Percentiles rank a stretch among this genome's conserved stretches.
Evolutionary conservation across 345 rosid species (phyloP).

Genomic region (Euphorbia tirucalli): DNA sequence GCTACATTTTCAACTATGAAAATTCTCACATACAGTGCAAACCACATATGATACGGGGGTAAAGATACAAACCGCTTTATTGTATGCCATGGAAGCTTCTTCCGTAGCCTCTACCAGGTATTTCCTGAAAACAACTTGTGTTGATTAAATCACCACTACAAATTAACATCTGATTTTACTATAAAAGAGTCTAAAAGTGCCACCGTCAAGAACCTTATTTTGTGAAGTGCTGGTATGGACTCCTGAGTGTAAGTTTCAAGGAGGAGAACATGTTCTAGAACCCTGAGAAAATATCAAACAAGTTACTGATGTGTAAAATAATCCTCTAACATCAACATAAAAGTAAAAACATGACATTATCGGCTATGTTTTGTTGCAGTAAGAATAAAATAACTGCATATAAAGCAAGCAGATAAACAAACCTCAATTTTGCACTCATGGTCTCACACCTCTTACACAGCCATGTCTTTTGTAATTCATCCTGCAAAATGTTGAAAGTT

Average conservation of each 20-base stretch:
- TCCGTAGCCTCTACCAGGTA: constrained; percentile 90
- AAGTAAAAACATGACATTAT: too few species aligned
- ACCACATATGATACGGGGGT: constrained; percentile 11
- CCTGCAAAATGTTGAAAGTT: constrained; percentile 38
- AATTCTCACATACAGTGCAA: too few species aligned
- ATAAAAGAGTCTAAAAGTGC: not conserved
- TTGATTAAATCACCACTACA: not conserved
- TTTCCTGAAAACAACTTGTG: constrained; percentile 49
- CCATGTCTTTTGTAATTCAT: constrained; percentile 93
- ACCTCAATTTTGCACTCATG: constrained; percentile 95
- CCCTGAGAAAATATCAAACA: constrained; percentile 40
- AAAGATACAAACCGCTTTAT: constrained; percentile 76
- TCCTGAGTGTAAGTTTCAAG: constrained; percentile 89
- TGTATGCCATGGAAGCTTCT: constrained; percentile 91
- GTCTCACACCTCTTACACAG: constrained; percentile 94
- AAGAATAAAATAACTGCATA: not conserved
- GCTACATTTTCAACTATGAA: not conserved
- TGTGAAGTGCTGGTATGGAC: constrained; percentile 86
- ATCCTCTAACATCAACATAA: not conserved
- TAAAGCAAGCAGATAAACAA: constrained; percentile 20
- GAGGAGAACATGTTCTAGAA: constrained; percentile 76
- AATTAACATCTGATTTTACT: not conserved
- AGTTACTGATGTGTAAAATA: not conserved
- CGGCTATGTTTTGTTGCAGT: not conserved
- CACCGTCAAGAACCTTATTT: constrained; percentile 58